Evolutionary conservation across 176 grass and related monocot genomes (phyloP).

Genomic region (Aegilops sharonensis): DNA sequence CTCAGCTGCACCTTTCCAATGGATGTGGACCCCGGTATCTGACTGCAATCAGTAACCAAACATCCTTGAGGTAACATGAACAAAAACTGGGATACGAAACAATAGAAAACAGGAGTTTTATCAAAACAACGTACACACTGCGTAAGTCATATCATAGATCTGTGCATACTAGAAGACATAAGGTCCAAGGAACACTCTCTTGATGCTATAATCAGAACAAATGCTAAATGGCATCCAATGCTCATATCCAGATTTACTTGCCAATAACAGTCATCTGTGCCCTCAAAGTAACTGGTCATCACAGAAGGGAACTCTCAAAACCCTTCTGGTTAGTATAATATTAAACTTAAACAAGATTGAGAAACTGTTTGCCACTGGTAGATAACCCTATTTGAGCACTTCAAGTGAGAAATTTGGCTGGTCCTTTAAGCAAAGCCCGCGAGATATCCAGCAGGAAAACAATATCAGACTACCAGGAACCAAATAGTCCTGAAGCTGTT

Average conservation of each 20-base stretch:
- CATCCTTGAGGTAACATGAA: conserved; percentile 31
- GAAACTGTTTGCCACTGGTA: neutral
- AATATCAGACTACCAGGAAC: neutral
- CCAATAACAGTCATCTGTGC: neutral
- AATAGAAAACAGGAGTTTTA: neutral
- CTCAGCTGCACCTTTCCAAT: conserved; percentile 99
- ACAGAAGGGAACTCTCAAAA: neutral
- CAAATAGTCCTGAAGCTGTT: neutral
- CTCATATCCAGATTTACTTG: conserved; percentile 7
- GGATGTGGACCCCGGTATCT: conserved; percentile 60
- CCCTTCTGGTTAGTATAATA: neutral
- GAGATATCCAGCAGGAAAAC: neutral
- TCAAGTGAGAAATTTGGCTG: neutral
- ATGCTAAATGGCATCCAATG: neutral
- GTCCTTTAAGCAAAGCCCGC: neutral
- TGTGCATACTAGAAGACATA: conserved; percentile 14
- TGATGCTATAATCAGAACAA: conserved; percentile 18
- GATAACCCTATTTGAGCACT: neutral
- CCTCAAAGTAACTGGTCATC: neutral
- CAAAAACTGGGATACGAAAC: conserved; percentile 19
- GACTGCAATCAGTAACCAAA: conserved; percentile 53
- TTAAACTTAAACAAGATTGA: neutral
- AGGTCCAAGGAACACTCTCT: neutral
- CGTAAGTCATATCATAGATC: neutral
- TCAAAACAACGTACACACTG: neutral